Base-by-base conservation (phyloP, 2,329 filamentous ascomycete genomes). In the Colletotrichum sp. region DNA sequence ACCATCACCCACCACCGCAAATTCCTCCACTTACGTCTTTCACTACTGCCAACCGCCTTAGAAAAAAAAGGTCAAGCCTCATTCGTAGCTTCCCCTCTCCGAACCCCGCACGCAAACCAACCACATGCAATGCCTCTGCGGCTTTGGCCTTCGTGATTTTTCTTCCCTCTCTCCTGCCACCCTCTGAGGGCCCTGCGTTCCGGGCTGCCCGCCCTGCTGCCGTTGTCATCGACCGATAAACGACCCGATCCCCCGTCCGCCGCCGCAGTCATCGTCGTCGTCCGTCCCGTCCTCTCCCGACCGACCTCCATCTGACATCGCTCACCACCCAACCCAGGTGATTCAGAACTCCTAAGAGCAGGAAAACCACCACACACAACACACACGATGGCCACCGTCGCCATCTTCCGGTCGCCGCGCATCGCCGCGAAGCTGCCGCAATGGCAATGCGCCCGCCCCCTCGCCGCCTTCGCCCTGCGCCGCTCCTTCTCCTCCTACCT, bases 401-500 rank as follows among this genome's bases (percentile, higher is more conserved):
- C 85, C 72, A 80, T 88, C 71, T 82, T 88, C 79, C 86, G 86
- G 81, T 85, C 87, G 71, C 78, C 85, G 66, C 84, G 88, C 79
- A 83, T 81, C 70, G 83, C 84, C 36, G 62, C 74, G 59, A 74
- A 78, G 34, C 79, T 89, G 39, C 82, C 84, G 62, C 84, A 85
- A 79, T 85, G 83, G 77, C 80, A 52, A 80, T 76, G 78, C 83
- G 67, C 84, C 80, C 68, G 63, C 80, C 82, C 79, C 71, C 86
- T 86, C 81, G 66, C 70, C 63, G 81, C 84, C 60, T 81, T 87
- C 77, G 66, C 62, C 13, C 32, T 73, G 60, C 86, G 85, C 71
- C 89, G 90, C 70, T 88, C 87, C 24, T 93, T 98, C 82, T 93
- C 93, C 76, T 95, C 94, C 71, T 99, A 98, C 85, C 90, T 99